These are phyloP conservation scores for Pyrus hybrid DNA, from an alignment of 331 rosid genomes.

Conservation along the genomic window DNA sequence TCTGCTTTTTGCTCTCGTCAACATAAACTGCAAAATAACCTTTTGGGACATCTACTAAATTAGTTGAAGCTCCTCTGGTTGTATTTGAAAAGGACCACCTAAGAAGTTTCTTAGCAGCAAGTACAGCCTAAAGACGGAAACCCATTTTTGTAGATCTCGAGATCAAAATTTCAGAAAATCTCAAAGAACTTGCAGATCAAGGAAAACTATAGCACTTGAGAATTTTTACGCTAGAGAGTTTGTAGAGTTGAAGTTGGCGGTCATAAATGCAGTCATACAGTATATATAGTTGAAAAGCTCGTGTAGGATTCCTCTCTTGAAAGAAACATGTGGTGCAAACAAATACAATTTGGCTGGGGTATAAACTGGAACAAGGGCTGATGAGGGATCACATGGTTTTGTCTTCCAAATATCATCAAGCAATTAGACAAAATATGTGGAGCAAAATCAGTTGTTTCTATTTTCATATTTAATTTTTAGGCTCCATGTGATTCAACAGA, in stretches of 20 bases:
- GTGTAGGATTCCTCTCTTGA: background rate
- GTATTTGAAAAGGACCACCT: background rate
- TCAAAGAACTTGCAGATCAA: background rate
- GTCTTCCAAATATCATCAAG: background rate
- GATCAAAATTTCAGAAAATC: background rate
- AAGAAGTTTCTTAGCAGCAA: background rate
- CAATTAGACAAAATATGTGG: background rate
- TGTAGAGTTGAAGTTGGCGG: background rate
- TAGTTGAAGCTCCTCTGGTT: background rate
- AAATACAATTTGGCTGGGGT: background rate
- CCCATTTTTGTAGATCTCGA: background rate
- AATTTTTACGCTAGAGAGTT: background rate
- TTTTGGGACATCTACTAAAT: conserved; percentile 6
- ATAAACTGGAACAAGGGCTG: background rate
- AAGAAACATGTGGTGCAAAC: background rate
- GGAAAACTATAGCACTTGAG: background rate
- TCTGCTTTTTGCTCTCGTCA: conserved; percentile 15
- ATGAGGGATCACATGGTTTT: background rate
- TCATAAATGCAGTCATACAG: background rate
- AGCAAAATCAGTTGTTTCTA: no score
- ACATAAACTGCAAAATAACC: conserved; percentile 24
- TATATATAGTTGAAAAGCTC: background rate
- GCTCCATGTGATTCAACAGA: background rate
- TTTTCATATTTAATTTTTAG: no score
- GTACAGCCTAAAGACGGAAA: conserved; percentile 7